Evolutionary conservation across 2,329 filamentous ascomycete genomes (phyloP), one percentile per base, ranked within the genome.

Genomic region (Hortaea sp.): DNA sequence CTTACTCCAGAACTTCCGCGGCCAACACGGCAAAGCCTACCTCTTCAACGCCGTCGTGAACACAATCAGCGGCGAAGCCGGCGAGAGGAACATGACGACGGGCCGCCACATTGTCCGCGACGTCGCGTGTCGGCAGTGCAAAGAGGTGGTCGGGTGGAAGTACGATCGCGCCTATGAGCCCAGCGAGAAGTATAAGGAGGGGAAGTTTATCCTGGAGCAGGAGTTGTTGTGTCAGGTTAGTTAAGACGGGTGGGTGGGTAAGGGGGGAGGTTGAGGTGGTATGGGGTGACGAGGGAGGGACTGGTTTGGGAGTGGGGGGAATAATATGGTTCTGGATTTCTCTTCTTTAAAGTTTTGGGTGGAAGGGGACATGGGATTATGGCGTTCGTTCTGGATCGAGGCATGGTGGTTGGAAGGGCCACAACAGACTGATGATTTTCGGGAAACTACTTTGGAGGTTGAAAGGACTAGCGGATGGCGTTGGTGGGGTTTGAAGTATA

Each of bases 151-250:
- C 44, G 92, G 92, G 32, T 98, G 92, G 92, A 97, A 95, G 67
- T 98, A 98, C 66, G 92, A 98, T 69, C 95, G 94, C 71, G 92
- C 92, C 1, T 97, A 85, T 65, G 92, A 98, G 71, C 68, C 73
- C 31, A 82, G 77, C 53, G 90, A 98, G 76, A 95, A 95, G 70
- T 98, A 98, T 71, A 98, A 98, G 73, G 92, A 98, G 74, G 89
- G 88, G 46, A 98, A 97, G 71, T 97, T 85, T 65, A 98, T 98
- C 49, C 75, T 98, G 47, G 90, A 97, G 72, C 86, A 85, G 30
- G 89, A 95, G 71, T 69, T 95, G 53, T 74, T 97, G 35, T 90
- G 85, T 67, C 82, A 81, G 56, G 88, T 95, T 45, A 72, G 65
- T 41, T 73, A 59, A 67, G 27, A 11, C 2, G 37, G 5, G 2